These are phyloP conservation scores for Geranomyces michiganensis DNA, from an alignment of 192 early-diverging fungal species.

Conservation along the genomic window DNA sequence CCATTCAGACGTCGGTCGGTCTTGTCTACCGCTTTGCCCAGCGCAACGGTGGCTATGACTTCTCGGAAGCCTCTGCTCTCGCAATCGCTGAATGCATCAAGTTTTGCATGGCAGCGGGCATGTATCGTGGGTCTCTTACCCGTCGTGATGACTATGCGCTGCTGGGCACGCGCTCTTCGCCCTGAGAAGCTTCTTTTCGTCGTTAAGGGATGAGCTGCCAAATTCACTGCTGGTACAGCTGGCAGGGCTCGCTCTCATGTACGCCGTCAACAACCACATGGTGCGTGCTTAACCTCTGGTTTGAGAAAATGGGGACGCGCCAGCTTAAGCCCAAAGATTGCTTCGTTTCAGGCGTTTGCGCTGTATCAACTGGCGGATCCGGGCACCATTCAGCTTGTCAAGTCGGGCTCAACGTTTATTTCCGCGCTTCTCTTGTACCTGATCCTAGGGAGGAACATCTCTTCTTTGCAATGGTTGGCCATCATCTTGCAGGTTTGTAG, in stretches of 20 bases:
- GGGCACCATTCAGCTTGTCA: conserved; percentile 21
- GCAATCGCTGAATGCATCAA: conserved; percentile 7
- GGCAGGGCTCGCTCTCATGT: no score
- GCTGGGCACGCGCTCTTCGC: no score
- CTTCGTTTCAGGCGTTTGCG: neutral
- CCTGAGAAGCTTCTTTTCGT: no score
- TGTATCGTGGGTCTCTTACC: neutral
- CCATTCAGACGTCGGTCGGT: neutral
- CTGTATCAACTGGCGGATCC: conserved; percentile 7
- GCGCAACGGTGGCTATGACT: conserved; percentile 4
- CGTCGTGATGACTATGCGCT: no score
- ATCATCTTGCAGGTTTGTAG: conserved; percentile 6
- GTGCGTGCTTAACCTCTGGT: no score
- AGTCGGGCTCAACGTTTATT: conserved; percentile 14
- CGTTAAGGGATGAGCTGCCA: no score
- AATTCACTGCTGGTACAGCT: no score
- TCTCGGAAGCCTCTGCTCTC: conserved; percentile 10
- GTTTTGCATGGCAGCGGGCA: neutral
- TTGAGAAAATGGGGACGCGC: no score
- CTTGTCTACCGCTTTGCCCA: conserved; percentile 5
- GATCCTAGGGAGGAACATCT: neutral
- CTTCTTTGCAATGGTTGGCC: conserved; percentile 7
- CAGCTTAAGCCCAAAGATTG: no score
- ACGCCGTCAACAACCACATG: no score
- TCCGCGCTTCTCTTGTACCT: neutral